Evolutionary conservation across 2,329 filamentous ascomycete genomes (phyloP), one percentile per base, ranked within the genome.

Genomic region (Diplodia scrobiculata): DNA sequence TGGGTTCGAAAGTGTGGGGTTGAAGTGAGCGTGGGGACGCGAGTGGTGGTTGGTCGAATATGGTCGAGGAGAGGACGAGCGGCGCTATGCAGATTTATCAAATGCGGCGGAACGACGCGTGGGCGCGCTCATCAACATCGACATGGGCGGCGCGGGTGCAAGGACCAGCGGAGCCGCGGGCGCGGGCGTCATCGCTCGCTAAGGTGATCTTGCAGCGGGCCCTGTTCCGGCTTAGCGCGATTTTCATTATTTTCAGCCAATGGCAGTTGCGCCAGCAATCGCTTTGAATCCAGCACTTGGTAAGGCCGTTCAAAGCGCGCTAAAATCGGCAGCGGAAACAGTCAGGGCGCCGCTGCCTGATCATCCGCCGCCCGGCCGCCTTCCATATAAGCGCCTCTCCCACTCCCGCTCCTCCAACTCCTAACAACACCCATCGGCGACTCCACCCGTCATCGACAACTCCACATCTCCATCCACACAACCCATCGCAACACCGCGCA

Each of bases 321-420:
- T 67, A 68, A 68, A 36, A 68, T 60, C 45, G 36, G 48, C 54
- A 25, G 55, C 54, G 38, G 50, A 66, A 66, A 58, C 66, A 65
- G 52, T 45, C 55, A 45, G 51, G 25, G 41, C 66, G 47, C 48
- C 48, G 70, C 71, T 70, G 72, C 72, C 72, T 76, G 75, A 76
- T 76, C 75, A 71, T 69, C 73, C 73, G 68, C 73, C 70, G 72
- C 74, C 68, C 68, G 68, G 72, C 69, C 70, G 69, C 70, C 71
- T 55, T 54, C 48, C 65, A 63, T 74, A 75, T 76, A 78, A 78
- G 73, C 72, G 68, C 66, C 34, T 69, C 75, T 67, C 72, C 73
- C 75, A 70, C 74, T 74, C 73, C 67, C 69, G 72, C 68, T 71
- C 64, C 73, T 73, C 72, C 73, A 60, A 72, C 72, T 74, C 74